Evolutionary conservation across 768 basidiomycete genomes (phyloP), one percentile per base, ranked within the genome.

Genomic region (Grammothele lineata): DNA sequence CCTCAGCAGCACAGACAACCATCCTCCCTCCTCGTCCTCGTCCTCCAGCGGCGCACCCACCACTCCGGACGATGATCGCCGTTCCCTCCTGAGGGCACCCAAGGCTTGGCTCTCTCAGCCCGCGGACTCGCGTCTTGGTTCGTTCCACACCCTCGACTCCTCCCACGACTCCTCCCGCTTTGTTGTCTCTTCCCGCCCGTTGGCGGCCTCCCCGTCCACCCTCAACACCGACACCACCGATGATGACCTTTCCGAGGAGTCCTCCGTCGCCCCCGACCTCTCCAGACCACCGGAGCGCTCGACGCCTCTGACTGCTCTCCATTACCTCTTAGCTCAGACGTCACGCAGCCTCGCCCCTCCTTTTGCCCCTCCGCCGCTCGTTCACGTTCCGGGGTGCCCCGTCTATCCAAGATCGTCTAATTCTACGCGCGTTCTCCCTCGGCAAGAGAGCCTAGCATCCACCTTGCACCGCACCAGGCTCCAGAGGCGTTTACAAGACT

Each of bases 401-500:
- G 54, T 68, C 32, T 84, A 75, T 60, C 82, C 82, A 48, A 77
- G 78, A 24, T 84, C 83, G n/a, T 73, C 66, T 47, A 78, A 81
- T 55, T 56, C 56, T 38, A 11, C 40, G 49, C 69, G 45, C 63
- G 54, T 39, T 52, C 58, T 37, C 65, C 78, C 52, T 57, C 66
- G 39, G 11, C 51, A 49, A 36, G 68, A 69, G 27, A 71, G 74
- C 19, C 58, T 81, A 42, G 70, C 70, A 32, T 66, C 73, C 24
- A 59, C 61, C 48, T 55, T 81, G 56, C 72, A 80, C 66, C 81
- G 73, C 63, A 71, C 63, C 37, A 73, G 63, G 40, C 70, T 87
- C 26, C 67, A 80, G 26, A 60, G 61, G 11, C 76, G 70, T 43
- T 59, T 84, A 32, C 64, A 72, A 26, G 57, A 60, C 32, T 47